phyloP scores from a whole-genome alignment of 495 filamentous ascomycete genomes.

The Astrothelium macrocarpum region DNA sequence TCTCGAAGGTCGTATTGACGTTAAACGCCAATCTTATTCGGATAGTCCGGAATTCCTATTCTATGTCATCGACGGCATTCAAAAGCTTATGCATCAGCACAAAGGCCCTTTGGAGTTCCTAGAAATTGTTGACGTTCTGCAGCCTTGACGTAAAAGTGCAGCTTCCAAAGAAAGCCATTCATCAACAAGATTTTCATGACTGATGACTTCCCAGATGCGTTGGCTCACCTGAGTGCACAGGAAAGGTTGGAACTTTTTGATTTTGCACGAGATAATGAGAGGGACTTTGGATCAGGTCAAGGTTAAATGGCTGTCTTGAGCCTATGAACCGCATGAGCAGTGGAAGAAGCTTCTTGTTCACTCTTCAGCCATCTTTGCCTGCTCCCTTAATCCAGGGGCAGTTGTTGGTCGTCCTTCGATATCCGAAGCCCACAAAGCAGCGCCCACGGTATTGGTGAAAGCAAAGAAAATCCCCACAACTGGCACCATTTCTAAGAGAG shows the following conservation, averaged over 20 bases:
- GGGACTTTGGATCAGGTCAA: neutral
- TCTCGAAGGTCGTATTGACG: neutral
- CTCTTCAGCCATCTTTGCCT: conserved; percentile 44
- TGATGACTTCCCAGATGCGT: neutral
- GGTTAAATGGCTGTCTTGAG: neutral
- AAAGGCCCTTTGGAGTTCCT: neutral
- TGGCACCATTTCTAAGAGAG: conserved; percentile 76
- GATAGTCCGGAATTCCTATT: neutral
- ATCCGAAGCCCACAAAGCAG: conserved; percentile 89
- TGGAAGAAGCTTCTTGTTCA: neutral
- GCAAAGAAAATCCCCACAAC: conserved; percentile 72
- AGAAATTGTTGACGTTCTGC: neutral
- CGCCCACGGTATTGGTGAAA: conserved; percentile 87
- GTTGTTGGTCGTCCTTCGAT: conserved; percentile 57
- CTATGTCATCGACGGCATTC: neutral
- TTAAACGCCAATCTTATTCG: neutral
- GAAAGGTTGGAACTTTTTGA: neutral
- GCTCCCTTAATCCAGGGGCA: conserved; percentile 43
- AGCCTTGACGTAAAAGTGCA: neutral
- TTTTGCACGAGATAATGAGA: neutral
- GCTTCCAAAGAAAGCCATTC: neutral
- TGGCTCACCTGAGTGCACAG: neutral
- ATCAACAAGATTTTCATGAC: neutral
- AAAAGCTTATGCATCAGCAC: neutral
- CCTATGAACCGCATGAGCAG: neutral